phyloP scores from a whole-genome alignment of 2,329 filamentous ascomycete genomes.

The Curvularia hawaiiensis region DNA sequence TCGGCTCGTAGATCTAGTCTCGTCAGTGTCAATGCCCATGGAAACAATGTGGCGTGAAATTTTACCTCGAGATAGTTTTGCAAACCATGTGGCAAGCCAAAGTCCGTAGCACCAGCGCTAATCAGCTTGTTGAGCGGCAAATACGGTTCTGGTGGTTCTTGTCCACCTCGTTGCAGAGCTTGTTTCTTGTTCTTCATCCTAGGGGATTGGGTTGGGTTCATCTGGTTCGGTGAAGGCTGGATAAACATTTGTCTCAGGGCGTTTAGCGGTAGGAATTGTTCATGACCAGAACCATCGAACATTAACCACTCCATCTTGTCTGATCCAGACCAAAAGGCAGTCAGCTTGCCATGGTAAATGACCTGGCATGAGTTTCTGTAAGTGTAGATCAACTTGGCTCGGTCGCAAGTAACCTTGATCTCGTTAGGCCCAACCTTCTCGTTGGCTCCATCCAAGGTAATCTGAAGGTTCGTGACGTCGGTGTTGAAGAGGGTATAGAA shows the following conservation, averaged over 20 bases:
- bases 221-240: conserved; percentile 52
- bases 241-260: conserved; percentile 55
- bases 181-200: conserved; percentile 59
- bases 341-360: conserved; percentile 76
- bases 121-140: conserved; percentile 54
- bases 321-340: conserved; percentile 76
- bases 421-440: conserved; percentile 65
- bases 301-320: conserved; percentile 86
- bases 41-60: conserved; percentile 12
- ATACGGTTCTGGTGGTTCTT: conserved; percentile 45
- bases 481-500: conserved; percentile 89
- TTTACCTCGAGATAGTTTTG: conserved; percentile 67
- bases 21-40: conserved; percentile 30
- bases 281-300: conserved; percentile 75
- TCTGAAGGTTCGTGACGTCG: conserved; percentile 80
- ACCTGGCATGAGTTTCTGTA: conserved; percentile 83
- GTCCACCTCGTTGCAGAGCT: conserved; percentile 39
- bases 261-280: conserved; percentile 80
- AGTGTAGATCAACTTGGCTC: conserved; percentile 85
- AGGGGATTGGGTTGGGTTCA: conserved; percentile 62
- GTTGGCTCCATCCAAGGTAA: conserved; percentile 74
- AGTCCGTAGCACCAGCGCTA: conserved; percentile 53
- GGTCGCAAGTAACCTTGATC: conserved; percentile 75
- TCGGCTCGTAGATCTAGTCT: conserved; percentile 65
- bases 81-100: conserved; percentile 62